Percentiles rank a stretch among this genome's conserved stretches.
Conservation (phyloP, 331 rosid species). For the Cucumis variabilis region DNA sequence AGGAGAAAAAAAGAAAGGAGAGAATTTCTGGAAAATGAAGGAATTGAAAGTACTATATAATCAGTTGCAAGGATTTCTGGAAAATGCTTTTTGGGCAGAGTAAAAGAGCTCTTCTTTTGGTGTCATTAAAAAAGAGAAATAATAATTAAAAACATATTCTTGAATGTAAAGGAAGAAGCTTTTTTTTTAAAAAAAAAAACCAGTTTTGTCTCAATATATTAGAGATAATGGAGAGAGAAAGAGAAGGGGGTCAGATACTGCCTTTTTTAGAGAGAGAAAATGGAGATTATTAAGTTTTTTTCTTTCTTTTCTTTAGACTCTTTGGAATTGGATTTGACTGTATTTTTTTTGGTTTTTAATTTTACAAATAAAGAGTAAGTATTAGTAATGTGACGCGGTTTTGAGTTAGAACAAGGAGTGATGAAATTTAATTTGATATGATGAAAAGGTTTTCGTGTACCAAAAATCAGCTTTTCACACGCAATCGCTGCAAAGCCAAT, state of each 20-base stretch:
- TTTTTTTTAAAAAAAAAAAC: conserved; percentile 48
- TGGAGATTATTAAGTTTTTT: neutral
- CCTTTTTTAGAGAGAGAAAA: conserved; percentile 33
- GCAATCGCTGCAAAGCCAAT: conserved; percentile 72
- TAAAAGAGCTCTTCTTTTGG: conserved; percentile 58
- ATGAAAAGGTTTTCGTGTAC: conserved; percentile 37
- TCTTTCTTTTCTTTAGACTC: neutral
- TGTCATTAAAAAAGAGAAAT: neutral
- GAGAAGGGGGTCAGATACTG: conserved; percentile 22
- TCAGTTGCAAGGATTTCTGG: conserved; percentile 77
- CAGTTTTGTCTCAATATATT: conserved; percentile 37
- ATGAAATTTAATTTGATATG: too few relatives aligned
- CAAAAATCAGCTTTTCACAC: conserved; percentile 70
- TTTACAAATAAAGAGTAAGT: too few relatives aligned
- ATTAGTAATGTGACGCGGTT: neutral
- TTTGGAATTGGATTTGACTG: conserved; percentile 11
- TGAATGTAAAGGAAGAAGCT: conserved; percentile 32
- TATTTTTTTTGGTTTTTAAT: too few relatives aligned
- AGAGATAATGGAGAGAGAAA: conserved; percentile 47
- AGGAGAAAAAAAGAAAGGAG: conserved; percentile 37
- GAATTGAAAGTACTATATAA: conserved; percentile 56
- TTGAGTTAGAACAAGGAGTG: too few relatives aligned
- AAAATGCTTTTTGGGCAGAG: conserved; percentile 58
- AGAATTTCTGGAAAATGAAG: conserved; percentile 54
- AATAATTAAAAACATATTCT: neutral